phyloP scores from a whole-genome alignment of 768 basidiomycete genomes.

The Tulasnella sp. region DNA sequence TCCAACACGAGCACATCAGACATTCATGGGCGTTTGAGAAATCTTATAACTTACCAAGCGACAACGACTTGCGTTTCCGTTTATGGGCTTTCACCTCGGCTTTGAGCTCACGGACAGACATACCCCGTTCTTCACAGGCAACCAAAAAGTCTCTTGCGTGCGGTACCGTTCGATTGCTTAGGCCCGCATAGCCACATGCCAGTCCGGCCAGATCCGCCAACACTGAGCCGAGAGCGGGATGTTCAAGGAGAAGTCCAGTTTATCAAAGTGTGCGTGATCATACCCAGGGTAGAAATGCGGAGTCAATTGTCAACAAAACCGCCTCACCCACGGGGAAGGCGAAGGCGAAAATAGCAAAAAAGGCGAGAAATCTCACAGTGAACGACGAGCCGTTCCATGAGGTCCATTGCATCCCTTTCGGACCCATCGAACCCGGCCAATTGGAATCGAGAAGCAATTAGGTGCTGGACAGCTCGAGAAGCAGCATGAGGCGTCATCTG shows the following conservation, averaged over 20 bases:
- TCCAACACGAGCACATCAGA: neutral
- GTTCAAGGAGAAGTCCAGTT: neutral
- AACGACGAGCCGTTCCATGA: constrained; percentile 3
- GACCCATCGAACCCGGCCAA: constrained; percentile 13
- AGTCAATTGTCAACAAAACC: neutral
- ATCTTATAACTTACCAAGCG: neutral
- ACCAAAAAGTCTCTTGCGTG: constrained; percentile 12
- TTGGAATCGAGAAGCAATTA: constrained; percentile 3
- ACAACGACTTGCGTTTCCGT: neutral
- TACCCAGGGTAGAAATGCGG: neutral
- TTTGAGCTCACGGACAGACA: neutral
- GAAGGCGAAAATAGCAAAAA: neutral
- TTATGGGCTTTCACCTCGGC: neutral
- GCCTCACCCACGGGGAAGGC: neutral
- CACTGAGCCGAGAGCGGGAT: neutral
- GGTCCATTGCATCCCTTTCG: constrained; percentile 3
- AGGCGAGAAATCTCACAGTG: constrained; percentile 1
- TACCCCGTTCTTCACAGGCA: constrained; percentile 12
- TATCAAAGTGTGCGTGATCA: neutral
- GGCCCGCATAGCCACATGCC: constrained; percentile 11
- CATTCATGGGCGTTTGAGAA: neutral
- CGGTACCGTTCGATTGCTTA: constrained; percentile 9
- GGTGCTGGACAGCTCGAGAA: constrained; percentile 1
- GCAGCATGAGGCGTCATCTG: constrained; percentile 5
- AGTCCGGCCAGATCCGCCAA: constrained; percentile 13